phyloP scores from a whole-genome alignment of 2,329 filamentous ascomycete species.

The Epicoccum sorghinum region DNA sequence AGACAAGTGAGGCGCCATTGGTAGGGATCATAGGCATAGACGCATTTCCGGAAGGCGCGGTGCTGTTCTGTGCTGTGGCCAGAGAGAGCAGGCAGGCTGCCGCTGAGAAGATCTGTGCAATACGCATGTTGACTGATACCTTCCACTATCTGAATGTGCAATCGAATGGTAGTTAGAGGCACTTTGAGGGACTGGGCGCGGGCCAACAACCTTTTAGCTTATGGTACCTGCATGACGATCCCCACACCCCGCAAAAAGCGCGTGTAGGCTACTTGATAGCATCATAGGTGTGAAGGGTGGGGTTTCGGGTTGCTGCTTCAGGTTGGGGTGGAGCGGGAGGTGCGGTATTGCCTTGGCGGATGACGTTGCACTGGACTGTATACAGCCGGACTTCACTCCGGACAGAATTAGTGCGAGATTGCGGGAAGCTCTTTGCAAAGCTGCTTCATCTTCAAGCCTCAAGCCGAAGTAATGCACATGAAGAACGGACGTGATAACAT shows the following conservation, averaged over 20 bases:
- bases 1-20: slow-evolving; percentile 12
- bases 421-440: neutral
- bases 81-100: neutral
- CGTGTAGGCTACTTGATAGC: neutral
- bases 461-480: too few species aligned
- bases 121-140: neutral
- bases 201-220: neutral
- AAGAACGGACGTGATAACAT: too few species aligned
- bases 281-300: neutral
- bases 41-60: slow-evolving; percentile 1
- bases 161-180: neutral
- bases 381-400: slow-evolving; percentile 4
- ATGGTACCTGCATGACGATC: slow-evolving; percentile 5
- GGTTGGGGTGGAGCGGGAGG: neutral
- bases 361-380: neutral
- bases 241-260: neutral
- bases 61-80: slow-evolving; percentile 3
- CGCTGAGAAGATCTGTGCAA: neutral
- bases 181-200: neutral
- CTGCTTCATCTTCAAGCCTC: too few species aligned
- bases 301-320: slow-evolving; percentile 4
- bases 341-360: neutral
- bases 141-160: neutral
- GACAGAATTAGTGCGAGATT: neutral
- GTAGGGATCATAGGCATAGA: slow-evolving; percentile 9